phyloP scores from a whole-genome alignment of 805 yeast genomes.

The Wickerhamiella kurtzmanii region DNA sequence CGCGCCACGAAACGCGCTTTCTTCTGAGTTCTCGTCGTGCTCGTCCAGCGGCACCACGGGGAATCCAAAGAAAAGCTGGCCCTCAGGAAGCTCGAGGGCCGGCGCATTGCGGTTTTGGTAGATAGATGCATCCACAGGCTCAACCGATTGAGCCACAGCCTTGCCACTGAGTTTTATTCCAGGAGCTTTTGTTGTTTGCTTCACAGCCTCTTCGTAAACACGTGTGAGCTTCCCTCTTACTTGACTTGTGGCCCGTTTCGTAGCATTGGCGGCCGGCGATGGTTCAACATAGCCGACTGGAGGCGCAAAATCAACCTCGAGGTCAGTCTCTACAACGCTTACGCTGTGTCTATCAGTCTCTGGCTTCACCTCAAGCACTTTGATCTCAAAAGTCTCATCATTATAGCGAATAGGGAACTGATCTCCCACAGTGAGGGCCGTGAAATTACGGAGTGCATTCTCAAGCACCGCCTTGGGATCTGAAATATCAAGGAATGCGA shows the following conservation, averaged over 20 bases:
- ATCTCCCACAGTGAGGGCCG: slow-evolving; percentile 75
- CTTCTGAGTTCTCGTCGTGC: slow-evolving; percentile 28
- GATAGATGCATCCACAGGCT: slow-evolving; percentile 15
- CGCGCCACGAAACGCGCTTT: slow-evolving; percentile 39
- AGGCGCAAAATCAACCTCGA: slow-evolving; percentile 95
- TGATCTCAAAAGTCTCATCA: slow-evolving; percentile 60
- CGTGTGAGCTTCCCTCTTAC: slow-evolving; percentile 1
- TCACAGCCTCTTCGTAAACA: slow-evolving; percentile 7
- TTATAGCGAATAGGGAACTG: slow-evolving; percentile 76
- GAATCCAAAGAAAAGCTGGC: slow-evolving; percentile 86
- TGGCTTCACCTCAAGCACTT: slow-evolving; percentile 79
- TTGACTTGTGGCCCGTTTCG: slow-evolving; percentile 1
- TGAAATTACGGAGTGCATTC: slow-evolving; percentile 77
- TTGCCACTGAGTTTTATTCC: slow-evolving; percentile 17
- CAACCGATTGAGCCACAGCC: slow-evolving; percentile 9
- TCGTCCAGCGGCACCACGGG: slow-evolving; percentile 43
- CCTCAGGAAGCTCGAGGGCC: slow-evolving; percentile 61
- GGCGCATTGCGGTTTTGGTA: slow-evolving; percentile 34
- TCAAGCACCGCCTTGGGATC: slow-evolving; percentile 96
- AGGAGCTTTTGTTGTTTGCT: neutral
- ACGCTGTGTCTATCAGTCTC: slow-evolving; percentile 51
- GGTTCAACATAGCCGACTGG: slow-evolving; percentile 98
- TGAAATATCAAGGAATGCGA: slow-evolving; percentile 79
- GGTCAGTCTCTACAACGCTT: slow-evolving; percentile 92
- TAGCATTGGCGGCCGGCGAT: slow-evolving; percentile 25